These are phyloP conservation scores for Rhamnella rubrinervis DNA, from an alignment of 331 rosid species.

Conservation along the genomic window DNA sequence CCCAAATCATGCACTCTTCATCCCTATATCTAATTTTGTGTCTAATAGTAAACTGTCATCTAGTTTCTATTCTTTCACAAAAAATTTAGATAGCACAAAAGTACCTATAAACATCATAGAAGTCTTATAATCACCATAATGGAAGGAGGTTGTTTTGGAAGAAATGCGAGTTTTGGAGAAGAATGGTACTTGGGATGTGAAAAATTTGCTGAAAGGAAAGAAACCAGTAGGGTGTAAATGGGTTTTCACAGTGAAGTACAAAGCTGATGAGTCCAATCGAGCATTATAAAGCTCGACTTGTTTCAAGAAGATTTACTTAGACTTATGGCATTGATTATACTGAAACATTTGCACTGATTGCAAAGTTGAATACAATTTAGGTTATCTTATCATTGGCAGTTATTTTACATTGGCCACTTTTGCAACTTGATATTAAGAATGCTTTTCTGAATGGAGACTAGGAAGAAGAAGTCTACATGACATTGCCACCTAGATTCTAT, in stretches of 20 bases:
- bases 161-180: neutral
- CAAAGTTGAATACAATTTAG: neutral
- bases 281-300: neutral
- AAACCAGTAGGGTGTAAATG: neutral
- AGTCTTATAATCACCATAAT: neutral
- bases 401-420: neutral
- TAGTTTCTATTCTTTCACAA: no score
- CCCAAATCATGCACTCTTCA: no score
- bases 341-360: neutral
- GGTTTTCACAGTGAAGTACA: neutral
- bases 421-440: neutral
- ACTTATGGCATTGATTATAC: neutral
- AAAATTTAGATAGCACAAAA: no score
- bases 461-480: conserved; percentile 1
- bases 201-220: no score
- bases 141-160: neutral
- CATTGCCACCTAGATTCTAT: neutral
- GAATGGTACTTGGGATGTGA: neutral
- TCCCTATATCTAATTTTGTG: no score
- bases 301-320: neutral
- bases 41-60: no score
- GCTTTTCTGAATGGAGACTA: neutral
- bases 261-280: neutral
- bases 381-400: neutral
- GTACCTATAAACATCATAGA: neutral